Percentiles rank a stretch among this genome's conserved stretches.
These are phyloP conservation scores for Naganishia vaughanmartiniae DNA, from an alignment of 768 basidiomycete genomes.

Conservation along the genomic window DNA sequence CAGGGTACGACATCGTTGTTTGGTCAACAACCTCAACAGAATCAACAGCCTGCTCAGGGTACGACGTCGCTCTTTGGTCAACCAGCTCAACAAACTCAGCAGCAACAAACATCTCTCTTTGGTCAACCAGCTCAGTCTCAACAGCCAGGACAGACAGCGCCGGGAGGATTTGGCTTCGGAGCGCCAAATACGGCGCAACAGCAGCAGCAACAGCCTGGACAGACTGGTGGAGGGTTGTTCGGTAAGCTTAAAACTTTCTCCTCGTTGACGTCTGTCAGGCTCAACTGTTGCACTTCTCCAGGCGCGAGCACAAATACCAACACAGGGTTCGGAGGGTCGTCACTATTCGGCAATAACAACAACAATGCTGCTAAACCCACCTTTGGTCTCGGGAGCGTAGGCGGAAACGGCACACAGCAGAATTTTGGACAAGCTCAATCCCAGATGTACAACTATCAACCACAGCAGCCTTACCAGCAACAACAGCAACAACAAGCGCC, in stretches of 20 bases:
- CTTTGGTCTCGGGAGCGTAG: background rate
- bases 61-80: background rate
- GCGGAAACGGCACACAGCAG: conserved; percentile 12
- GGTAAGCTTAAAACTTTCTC: background rate
- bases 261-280: background rate
- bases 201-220: conserved; percentile 27
- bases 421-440: conserved; percentile 24
- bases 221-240: conserved; percentile 14
- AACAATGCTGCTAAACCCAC: conserved; percentile 12
- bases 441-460: conserved; percentile 9
- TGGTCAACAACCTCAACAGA: conserved; percentile 3
- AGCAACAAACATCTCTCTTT: conserved; percentile 10
- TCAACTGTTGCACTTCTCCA: background rate
- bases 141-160: conserved; percentile 6
- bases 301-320: conserved; percentile 3
- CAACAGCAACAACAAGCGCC: conserved; percentile 27
- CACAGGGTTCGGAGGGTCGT: conserved; percentile 11
- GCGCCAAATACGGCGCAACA: background rate
- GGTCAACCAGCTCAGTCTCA: conserved; percentile 3
- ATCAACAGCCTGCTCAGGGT: background rate
- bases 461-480: conserved; percentile 20
- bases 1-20: background rate
- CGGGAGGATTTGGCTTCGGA: conserved; percentile 14
- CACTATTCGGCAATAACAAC: conserved; percentile 19
- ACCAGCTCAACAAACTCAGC: background rate